Evolutionary conservation across 2,329 filamentous ascomycete species (phyloP), one percentile per base, ranked within the genome.

Genomic region (Waltergamsia citrina): DNA sequence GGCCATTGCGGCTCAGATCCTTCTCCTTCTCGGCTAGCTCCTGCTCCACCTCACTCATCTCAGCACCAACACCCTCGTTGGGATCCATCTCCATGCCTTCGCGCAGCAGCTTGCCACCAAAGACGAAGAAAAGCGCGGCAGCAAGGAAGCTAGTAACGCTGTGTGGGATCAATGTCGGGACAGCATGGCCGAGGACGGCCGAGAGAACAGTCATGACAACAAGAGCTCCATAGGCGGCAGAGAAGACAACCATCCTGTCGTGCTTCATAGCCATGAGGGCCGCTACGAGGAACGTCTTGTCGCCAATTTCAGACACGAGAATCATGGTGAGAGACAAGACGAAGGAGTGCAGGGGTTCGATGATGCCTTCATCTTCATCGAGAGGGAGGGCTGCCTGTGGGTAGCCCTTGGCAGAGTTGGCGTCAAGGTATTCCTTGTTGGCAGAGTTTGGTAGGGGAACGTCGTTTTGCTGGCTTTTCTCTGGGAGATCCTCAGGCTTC

Each of bases 251-350:
- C 43, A 94, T 66, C 34, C 92, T 81, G 41, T 92, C 83, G 50
- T 98, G 90, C 55, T 94, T 92, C 92, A 98, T 98, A 10, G 92
- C 92, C 92, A 98, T 98, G 14, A 98, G 74, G 7, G 88, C 90
- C 6, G 92, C 92, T 16, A 98, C 86, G 28, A 98, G 71, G 66
- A 98, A 98, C 0, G 92, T 98, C 65, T 98, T 98, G 73, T 98
- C 92, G 42, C 92, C 92, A 48, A 98, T 78, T 57, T 98, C 92
- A 30, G 90, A 95, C 48, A 96, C 82, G 41, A 96, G 67, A 49
- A 98, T 98, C 92, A 96, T 98, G 38, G 88, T 90, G 39, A 95
- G 78, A 12, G 92, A 94, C 21, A 96, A 78, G 10, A 94, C 52
- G 50, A 92, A 93, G 4, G 92, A 96, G 57, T 98, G 90, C 49